Evolutionary conservation across 2,329 filamentous ascomycete genomes (phyloP), one percentile per base, ranked within the genome.

Genomic region (Phaeomoniella chlamydospora): DNA sequence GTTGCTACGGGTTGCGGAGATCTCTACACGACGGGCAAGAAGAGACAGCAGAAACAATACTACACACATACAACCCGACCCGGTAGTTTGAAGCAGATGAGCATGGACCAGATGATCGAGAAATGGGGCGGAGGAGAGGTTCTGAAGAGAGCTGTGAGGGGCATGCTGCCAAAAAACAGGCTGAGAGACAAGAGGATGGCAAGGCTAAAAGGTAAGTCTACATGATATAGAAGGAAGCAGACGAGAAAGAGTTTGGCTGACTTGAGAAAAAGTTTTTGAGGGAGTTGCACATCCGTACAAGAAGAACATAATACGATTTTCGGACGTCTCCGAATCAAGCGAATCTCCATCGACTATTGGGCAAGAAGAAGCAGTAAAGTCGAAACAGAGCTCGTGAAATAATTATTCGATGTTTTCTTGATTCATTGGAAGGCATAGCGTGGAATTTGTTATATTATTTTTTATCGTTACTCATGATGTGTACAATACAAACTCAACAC

Each of bases 141-240:
- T 26, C 61, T 98, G 55, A 71, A 85, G 51, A 82, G 86, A 58
- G 90, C 92, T 1, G 92, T 98, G 29, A 80, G 81, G 54, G 92
- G 92, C 34, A 98, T 98, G 90, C 61, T 98, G 59, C 90, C 90
- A 37, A 98, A 98, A 73, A 98, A 98, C 63, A 67, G 87, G 51
- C 63, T 98, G 52, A 68, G 88, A 49, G 86, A 94, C 57, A 82
- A 85, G 66, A 66, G 92, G 44, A 64, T 98, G 63, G 84, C 78
- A 26, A 70, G 90, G 48, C 62, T 98, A 55, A 98, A 96, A 73
- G 67, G 71, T 73, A 45, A 50, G 66, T n/a, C n/a, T 60, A n/a
- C 29, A 9, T 34, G 13, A 5, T 33, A 14, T 17, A 26, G n/a
- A n/a, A n/a, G 3, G 22, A 37, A 36, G 37, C 17, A 19, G 36